These are phyloP conservation scores for Turnera subulata DNA, from an alignment of 345 rosid genomes.

Conservation along the genomic window DNA sequence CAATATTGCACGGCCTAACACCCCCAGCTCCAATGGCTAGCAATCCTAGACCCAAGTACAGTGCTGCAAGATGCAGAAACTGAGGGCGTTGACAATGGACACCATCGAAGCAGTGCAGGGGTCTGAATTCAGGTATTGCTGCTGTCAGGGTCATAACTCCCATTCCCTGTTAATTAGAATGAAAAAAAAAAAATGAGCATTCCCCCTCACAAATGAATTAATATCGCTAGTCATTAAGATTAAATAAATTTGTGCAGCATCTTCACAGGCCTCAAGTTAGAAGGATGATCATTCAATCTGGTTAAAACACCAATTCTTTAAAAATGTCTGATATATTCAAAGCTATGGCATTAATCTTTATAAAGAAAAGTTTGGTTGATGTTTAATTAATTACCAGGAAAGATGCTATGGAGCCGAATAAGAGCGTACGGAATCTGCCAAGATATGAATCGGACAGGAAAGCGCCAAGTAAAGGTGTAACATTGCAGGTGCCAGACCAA, in stretches of 20 bases:
- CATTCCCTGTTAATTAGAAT: slow-evolving; percentile 60
- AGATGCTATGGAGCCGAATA: slow-evolving; percentile 46
- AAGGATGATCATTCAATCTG: too few relatives aligned
- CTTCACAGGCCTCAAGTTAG: too few relatives aligned
- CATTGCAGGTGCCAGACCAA: slow-evolving; percentile 59
- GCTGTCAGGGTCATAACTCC: slow-evolving; percentile 51
- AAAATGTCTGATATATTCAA: too few relatives aligned
- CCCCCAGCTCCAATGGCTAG: slow-evolving; percentile 68
- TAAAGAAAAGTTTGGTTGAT: neutral
- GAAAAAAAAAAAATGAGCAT: too few relatives aligned
- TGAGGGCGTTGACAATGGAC: slow-evolving; percentile 31
- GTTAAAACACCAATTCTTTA: too few relatives aligned
- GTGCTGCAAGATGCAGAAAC: slow-evolving; percentile 46
- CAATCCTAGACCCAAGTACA: slow-evolving; percentile 40
- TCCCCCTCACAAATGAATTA: too few relatives aligned
- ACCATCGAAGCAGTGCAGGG: slow-evolving; percentile 32
- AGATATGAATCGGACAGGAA: slow-evolving; percentile 56
- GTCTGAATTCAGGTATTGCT: slow-evolving; percentile 37
- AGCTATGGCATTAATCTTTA: too few relatives aligned
- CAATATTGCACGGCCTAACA: slow-evolving; percentile 71
- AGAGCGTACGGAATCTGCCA: slow-evolving; percentile 58
- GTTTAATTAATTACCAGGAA: slow-evolving; percentile 35
- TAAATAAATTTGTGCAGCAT: too few relatives aligned
- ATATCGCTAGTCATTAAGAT: too few relatives aligned
- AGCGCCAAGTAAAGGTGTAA: slow-evolving; percentile 58